Percentiles rank a stretch among this genome's conserved stretches.
Conservation (phyloP, 2,329 filamentous ascomycete species). For the Neopestalotiopsis sp. region DNA sequence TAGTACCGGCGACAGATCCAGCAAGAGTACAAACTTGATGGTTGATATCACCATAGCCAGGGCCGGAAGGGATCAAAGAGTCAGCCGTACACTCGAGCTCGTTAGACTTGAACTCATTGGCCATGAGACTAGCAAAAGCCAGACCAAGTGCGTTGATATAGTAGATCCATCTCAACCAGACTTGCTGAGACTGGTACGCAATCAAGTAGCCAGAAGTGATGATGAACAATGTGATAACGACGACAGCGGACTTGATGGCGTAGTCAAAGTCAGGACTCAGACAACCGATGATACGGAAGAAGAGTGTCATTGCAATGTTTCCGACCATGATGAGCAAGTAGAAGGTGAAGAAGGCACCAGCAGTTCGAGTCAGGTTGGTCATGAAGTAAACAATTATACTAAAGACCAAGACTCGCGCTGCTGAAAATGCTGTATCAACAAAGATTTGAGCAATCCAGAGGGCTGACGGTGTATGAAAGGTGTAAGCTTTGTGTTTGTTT, state of each 20-base stretch:
- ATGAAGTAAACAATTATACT: slow-evolving; percentile 82
- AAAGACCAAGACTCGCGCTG: slow-evolving; percentile 74
- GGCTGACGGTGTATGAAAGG: slow-evolving; percentile 81
- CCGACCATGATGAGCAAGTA: slow-evolving; percentile 71
- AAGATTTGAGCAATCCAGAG: slow-evolving; percentile 84
- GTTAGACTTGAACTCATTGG: slow-evolving; percentile 79
- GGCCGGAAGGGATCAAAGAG: slow-evolving; percentile 74
- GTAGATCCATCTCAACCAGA: slow-evolving; percentile 81
- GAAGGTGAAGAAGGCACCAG: slow-evolving; percentile 80
- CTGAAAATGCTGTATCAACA: slow-evolving; percentile 76
- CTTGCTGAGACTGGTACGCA: slow-evolving; percentile 75
- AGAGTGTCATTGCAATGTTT: slow-evolving; percentile 76
- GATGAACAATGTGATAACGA: slow-evolving; percentile 82
- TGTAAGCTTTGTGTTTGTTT: slow-evolving; percentile 84
- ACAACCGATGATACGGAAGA: slow-evolving; percentile 78
- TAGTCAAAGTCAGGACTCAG: slow-evolving; percentile 82
- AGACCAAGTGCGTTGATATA: slow-evolving; percentile 78
- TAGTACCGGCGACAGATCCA: slow-evolving; percentile 70
- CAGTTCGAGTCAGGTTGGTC: slow-evolving; percentile 70
- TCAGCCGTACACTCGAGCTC: slow-evolving; percentile 71
- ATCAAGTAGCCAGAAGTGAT: slow-evolving; percentile 85
- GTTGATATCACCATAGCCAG: slow-evolving; percentile 71
- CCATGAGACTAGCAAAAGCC: slow-evolving; percentile 79
- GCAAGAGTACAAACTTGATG: slow-evolving; percentile 83
- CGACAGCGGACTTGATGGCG: slow-evolving; percentile 80